Evolutionary conservation across 306 rosid genomes (phyloP), one percentile per base, ranked within the genome.

Genomic region (Cyamopsis tetragonoloba): DNA sequence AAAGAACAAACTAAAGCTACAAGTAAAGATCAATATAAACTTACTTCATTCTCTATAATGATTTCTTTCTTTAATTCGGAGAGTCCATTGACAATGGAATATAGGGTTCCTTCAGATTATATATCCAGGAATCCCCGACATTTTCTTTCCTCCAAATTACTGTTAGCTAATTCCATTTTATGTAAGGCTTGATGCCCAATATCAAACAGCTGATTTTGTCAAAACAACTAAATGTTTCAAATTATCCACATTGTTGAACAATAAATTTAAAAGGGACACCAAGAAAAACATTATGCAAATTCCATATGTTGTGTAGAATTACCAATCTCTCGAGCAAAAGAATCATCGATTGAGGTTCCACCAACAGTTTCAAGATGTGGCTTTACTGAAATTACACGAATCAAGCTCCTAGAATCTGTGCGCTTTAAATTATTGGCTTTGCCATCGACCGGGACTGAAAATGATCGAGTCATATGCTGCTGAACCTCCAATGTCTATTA

Each of bases 361-460:
- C 72, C 79, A 60, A 68, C 72, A 66, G 73, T 50, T 67, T 77
- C 72, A 54, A 66, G 58, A 54, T 65, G 84, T n/a, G 75, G 69
- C 67, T 72, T 77, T 31, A 85, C 87, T 13, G 97, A 88, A 69
- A 91, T 85, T 42, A 91, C 84, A 73, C 97, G 96, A 37, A 91
- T 72, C 80, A 86, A 66, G 42, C 92, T 61, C 79, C 79, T 84
- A 37, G 96, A 79, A 79, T 83, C 87, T 44, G 77, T 54, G 61
- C 69, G 78, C 85, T 80, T 84, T 67, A 82, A 73, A 58, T 71
- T 80, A 74, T 71, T 62, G 39, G 77, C 30, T 75, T 81, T 86
- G 41, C 78, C 65, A 60, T 82, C 71, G 66, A 81, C 85, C 38
- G 97, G 97, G 63, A 88, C 97, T 5, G 97, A 91, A 50, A 86